A percentile compares a stretch with the other conserved stretches of the same genome.
phyloP scores from a whole-genome alignment of 1,139 yeast genomes.

The Pichia terricola region DNA sequence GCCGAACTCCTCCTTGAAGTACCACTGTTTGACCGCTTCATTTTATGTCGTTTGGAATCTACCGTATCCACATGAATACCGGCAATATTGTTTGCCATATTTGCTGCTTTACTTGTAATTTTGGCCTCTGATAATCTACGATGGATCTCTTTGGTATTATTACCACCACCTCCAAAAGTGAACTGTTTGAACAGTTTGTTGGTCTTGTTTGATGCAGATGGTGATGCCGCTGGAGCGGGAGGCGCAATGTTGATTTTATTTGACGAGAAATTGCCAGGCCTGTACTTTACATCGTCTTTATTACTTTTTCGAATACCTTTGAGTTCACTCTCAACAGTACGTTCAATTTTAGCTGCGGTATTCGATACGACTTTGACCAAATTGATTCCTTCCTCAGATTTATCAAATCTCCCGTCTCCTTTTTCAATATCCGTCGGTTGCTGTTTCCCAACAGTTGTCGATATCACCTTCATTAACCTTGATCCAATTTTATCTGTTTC shows the following conservation, averaged over 20 bases:
- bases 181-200: slow-evolving; percentile 17
- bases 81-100: slow-evolving; percentile 34
- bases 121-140: slow-evolving; percentile 27
- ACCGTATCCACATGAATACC: slow-evolving; percentile 26
- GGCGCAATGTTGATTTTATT: not conserved
- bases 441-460: slow-evolving; percentile 18
- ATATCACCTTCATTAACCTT: slow-evolving; percentile 20
- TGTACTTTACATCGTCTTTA: not conserved
- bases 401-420: slow-evolving; percentile 14
- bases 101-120: slow-evolving; percentile 31
- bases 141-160: slow-evolving; percentile 23
- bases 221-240: not conserved
- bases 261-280: not conserved
- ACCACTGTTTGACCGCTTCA: not conserved
- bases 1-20: not conserved
- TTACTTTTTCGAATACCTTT: too few species aligned
- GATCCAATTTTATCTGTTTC: slow-evolving; percentile 21
- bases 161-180: slow-evolving; percentile 22
- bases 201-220: not conserved
- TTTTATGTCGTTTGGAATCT: slow-evolving; percentile 7
- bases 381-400: not conserved
- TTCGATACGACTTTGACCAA: slow-evolving; percentile 1
- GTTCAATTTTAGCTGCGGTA: slow-evolving; percentile 3
- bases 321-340: not conserved
- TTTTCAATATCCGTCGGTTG: slow-evolving; percentile 16